These are phyloP conservation scores for Nectriaceae sp. DNA, from an alignment of 2,329 filamentous ascomycete genomes.

Conservation along the genomic window DNA sequence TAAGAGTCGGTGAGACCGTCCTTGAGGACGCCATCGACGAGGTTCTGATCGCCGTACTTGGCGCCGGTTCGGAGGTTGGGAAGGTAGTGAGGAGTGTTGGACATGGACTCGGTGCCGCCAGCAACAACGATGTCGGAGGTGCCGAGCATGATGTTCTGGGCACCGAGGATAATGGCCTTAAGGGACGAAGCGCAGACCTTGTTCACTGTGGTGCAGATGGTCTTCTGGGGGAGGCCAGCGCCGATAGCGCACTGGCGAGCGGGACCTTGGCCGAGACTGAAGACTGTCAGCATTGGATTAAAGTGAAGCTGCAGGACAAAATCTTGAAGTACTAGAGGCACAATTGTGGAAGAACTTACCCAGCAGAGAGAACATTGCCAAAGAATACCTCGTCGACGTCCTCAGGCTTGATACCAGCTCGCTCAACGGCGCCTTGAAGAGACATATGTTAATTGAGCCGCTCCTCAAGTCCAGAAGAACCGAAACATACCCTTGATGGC, in stretches of 20 bases:
- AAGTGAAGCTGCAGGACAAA: background rate
- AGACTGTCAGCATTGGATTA: conserved; percentile 14
- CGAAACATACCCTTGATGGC: conserved; percentile 79
- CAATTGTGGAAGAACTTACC: conserved; percentile 62
- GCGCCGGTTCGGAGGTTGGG: conserved; percentile 81
- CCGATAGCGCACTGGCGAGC: conserved; percentile 91
- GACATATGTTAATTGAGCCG: conserved; percentile 13
- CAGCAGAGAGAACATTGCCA: conserved; percentile 95
- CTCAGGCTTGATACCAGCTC: conserved; percentile 83
- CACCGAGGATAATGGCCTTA: conserved; percentile 92
- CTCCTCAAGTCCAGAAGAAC: background rate
- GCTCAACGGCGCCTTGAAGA: conserved; percentile 71
- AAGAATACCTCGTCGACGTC: conserved; percentile 97
- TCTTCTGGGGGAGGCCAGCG: conserved; percentile 78
- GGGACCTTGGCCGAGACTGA: conserved; percentile 90
- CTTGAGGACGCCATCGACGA: conserved; percentile 90
- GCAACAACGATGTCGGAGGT: conserved; percentile 92
- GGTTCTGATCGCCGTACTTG: conserved; percentile 89
- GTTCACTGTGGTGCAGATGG: conserved; percentile 92
- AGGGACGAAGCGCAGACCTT: conserved; percentile 97
- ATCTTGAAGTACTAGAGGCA: conserved; percentile 7
- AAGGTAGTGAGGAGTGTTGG: conserved; percentile 95
- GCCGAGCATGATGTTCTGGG: conserved; percentile 96
- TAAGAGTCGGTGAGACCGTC: conserved; percentile 95
- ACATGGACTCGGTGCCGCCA: conserved; percentile 97